These are phyloP conservation scores for Pulveroboletus sp. DNA, from an alignment of 768 basidiomycete genomes.

Conservation along the genomic window DNA sequence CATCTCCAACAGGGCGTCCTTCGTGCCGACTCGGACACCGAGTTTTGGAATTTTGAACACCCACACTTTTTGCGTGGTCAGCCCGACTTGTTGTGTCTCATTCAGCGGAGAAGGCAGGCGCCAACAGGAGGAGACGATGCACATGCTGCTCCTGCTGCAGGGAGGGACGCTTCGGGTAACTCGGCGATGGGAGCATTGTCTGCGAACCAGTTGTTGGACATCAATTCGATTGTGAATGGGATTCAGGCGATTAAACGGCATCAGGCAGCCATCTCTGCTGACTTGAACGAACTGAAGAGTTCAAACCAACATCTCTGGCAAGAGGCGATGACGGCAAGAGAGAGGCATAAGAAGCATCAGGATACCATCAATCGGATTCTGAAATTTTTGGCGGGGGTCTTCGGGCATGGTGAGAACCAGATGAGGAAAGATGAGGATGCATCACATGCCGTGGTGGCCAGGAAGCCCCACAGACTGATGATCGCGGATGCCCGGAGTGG, in stretches of 20 bases:
- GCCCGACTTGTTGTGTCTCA: conserved; percentile 80
- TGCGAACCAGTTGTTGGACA: conserved; percentile 59
- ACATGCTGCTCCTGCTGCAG: conserved; percentile 14
- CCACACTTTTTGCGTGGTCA: conserved; percentile 85
- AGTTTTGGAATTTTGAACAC: conserved; percentile 91
- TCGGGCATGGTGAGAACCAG: conserved; percentile 51
- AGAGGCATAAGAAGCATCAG: conserved; percentile 86
- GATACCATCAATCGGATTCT: conserved; percentile 95
- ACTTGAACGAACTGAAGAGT: conserved; percentile 82
- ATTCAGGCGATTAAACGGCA: conserved; percentile 87
- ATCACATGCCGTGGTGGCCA: conserved; percentile 43
- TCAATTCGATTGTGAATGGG: conserved; percentile 73
- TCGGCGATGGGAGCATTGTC: conserved; percentile 28
- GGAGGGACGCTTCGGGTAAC: conserved; percentile 14
- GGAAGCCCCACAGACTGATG: conserved; percentile 55
- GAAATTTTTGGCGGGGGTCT: conserved; percentile 90
- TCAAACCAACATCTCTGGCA: conserved; percentile 92
- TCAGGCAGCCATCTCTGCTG: conserved; percentile 86
- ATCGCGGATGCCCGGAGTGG: conserved; percentile 51
- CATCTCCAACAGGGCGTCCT: conserved; percentile 94
- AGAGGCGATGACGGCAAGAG: conserved; percentile 73
- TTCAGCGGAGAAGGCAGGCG: conserved; percentile 76
- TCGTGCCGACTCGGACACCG: conserved; percentile 72
- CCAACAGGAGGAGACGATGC: conserved; percentile 29
- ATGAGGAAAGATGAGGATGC: conserved; percentile 33